Evolutionary conservation across 2,329 filamentous ascomycete species (phyloP).

Genomic region (Microcyclosporella mali): DNA sequence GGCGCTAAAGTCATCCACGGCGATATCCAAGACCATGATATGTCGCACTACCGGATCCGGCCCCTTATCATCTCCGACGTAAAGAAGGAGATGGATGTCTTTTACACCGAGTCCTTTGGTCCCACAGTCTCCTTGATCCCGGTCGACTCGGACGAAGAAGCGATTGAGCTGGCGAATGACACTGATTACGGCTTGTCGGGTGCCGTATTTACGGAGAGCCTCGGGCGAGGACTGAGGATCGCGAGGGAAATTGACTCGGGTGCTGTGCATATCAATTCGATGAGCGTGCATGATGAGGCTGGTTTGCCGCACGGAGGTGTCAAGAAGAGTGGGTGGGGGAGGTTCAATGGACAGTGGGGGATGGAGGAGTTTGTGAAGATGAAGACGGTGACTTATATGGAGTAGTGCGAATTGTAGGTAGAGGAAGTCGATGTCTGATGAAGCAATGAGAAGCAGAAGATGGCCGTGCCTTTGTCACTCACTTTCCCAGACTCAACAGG

Average conservation of each 20-base stretch:
- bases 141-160: constrained; percentile 64
- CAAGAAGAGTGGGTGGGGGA: constrained; percentile 43
- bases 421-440: too few relatives aligned
- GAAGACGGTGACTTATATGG: constrained; percentile 27
- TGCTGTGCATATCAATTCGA: constrained; percentile 48
- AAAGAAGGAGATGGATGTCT: constrained; percentile 67
- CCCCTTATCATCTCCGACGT: constrained; percentile 64
- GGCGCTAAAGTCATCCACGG: constrained; percentile 55
- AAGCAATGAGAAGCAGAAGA: too few relatives aligned
- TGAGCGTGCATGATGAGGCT: constrained; percentile 47
- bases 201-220: constrained; percentile 66
- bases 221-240: constrained; percentile 43
- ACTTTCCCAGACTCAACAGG: too few relatives aligned
- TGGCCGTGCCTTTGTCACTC: too few relatives aligned
- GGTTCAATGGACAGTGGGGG: constrained; percentile 17
- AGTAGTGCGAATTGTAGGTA: not conserved
- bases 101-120: constrained; percentile 69
- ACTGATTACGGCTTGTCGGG: constrained; percentile 70
- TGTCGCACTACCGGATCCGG: constrained; percentile 42
- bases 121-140: constrained; percentile 64
- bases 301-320: constrained; percentile 45
- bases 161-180: constrained; percentile 68
- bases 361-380: constrained; percentile 17
- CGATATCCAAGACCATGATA: constrained; percentile 28
- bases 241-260: constrained; percentile 53